Evolutionary conservation across 2,329 filamentous ascomycete species (phyloP).

Genomic region (Cladophialophora chaetospira): DNA sequence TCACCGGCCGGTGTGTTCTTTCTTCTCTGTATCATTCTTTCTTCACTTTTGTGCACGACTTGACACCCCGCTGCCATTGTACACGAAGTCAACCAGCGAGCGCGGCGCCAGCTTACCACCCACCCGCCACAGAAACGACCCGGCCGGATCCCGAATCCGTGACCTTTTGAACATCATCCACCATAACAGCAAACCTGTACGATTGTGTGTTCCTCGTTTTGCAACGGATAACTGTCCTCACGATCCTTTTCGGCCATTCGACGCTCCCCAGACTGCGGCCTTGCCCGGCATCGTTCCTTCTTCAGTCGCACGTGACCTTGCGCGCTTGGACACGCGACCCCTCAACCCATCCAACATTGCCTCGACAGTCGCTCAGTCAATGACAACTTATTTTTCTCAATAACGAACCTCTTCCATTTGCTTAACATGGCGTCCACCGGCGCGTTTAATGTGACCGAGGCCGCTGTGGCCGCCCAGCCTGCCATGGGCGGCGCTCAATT

Average conservation of each 20-base stretch:
- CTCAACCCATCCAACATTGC: not conserved
- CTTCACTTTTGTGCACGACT: not conserved
- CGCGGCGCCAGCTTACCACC: not conserved
- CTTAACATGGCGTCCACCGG: constrained; percentile 17
- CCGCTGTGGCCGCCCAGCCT: constrained; percentile 25
- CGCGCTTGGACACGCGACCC: constrained; percentile 16
- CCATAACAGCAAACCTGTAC: not conserved
- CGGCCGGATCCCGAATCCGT: not conserved
- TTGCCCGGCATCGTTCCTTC: not conserved
- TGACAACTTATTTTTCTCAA: not conserved
- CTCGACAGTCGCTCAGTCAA: not conserved
- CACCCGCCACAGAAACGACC: not conserved
- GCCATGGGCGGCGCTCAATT: constrained; percentile 42
- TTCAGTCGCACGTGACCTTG: constrained; percentile 19
- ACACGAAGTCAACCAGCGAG: not conserved
- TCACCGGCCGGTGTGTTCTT: constrained; percentile 9
- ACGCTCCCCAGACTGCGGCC: not conserved
- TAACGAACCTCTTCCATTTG: not conserved
- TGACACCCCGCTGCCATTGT: not conserved
- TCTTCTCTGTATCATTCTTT: not conserved
- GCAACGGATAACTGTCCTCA: not conserved
- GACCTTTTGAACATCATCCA: not conserved
- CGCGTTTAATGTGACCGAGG: constrained; percentile 22
- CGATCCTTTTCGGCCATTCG: not conserved
- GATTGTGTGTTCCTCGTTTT: not conserved